Percentiles rank a stretch among this genome's conserved stretches.
Evolutionary conservation across 2,329 filamentous ascomycete genomes (phyloP).

Genomic region (Malbranchea cinnamomea): DNA sequence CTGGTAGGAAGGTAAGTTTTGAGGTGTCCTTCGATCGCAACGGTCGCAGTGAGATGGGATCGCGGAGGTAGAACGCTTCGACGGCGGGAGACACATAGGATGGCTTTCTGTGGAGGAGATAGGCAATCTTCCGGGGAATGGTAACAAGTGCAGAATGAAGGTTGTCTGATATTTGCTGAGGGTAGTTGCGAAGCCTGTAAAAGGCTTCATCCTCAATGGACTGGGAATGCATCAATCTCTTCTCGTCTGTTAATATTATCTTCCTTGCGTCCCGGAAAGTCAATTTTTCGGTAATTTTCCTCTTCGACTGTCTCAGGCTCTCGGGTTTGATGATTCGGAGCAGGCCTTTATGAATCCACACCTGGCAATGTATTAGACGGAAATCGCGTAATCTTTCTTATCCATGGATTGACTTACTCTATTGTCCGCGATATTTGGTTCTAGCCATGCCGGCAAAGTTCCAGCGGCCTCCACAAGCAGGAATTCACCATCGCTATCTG

Average conservation of each 20-base stretch:
- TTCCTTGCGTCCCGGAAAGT: constrained; percentile 49
- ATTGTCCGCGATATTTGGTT: constrained; percentile 75
- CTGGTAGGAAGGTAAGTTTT: constrained; percentile 52
- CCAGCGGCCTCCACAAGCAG: constrained; percentile 87
- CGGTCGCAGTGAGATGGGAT: constrained; percentile 59
- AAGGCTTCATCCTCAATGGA: constrained; percentile 80
- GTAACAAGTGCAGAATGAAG: constrained; percentile 61
- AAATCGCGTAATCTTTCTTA: background rate
- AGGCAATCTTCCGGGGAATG: constrained; percentile 69
- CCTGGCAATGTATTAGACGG: constrained; percentile 22
- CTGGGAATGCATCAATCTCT: constrained; percentile 52
- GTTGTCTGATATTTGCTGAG: constrained; percentile 54
- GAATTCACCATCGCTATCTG: constrained; percentile 88
- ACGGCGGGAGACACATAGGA: constrained; percentile 67
- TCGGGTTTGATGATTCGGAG: constrained; percentile 54
- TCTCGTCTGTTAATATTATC: constrained; percentile 42
- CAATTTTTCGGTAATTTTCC: constrained; percentile 32
- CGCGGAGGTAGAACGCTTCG: constrained; percentile 84
- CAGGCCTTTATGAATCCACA: constrained; percentile 73
- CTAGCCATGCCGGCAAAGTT: constrained; percentile 76
- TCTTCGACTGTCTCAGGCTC: constrained; percentile 23
- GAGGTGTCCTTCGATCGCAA: constrained; percentile 42
- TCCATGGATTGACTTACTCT: constrained; percentile 32
- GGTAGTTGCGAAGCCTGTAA: constrained; percentile 73
- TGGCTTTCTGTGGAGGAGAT: constrained; percentile 60